Conservation (phyloP, 805 yeast genomes). For the Blastobotrys terrestris region DNA sequence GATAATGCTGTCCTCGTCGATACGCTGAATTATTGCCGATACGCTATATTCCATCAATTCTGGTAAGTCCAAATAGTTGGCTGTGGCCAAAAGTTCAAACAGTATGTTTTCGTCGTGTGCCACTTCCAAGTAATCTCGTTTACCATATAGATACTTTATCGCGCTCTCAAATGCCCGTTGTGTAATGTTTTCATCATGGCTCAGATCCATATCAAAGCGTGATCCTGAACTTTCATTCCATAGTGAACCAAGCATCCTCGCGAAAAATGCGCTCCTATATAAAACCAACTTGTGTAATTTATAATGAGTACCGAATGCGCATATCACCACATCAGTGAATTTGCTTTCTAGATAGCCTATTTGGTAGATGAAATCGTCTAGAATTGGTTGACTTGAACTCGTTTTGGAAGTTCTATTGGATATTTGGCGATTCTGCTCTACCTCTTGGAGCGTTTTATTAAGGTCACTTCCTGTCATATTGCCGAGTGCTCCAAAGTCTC, state of each 20-base stretch:
- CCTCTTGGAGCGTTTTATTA: not conserved
- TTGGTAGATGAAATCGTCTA: conserved; percentile 8
- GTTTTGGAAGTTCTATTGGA: not conserved
- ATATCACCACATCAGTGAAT: conserved; percentile 10
- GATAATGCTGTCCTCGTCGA: conserved; percentile 36
- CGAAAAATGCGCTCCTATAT: conserved; percentile 43
- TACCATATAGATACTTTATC: conserved; percentile 43
- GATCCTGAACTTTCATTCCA: conserved; percentile 32
- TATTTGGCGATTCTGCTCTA: not conserved
- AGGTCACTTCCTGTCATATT: not conserved
- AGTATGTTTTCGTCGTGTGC: conserved; percentile 35
- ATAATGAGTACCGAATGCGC: conserved; percentile 42
- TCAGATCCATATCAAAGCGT: conserved; percentile 29
- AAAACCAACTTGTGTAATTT: conserved; percentile 42
- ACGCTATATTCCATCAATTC: conserved; percentile 42
- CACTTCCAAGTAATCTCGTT: conserved; percentile 31
- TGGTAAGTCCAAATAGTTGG: conserved; percentile 43
- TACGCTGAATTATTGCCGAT: conserved; percentile 32
- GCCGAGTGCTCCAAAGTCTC: not conserved
- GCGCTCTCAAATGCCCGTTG: conserved; percentile 45
- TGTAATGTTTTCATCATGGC: conserved; percentile 36
- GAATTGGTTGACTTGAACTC: conserved; percentile 1
- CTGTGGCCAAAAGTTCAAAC: conserved; percentile 30
- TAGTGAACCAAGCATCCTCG: conserved; percentile 37
- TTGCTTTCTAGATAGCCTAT: conserved; percentile 9